Evolutionary conservation across 2,329 filamentous ascomycete species (phyloP).

Genomic region (Fusarium praegraminearum): DNA sequence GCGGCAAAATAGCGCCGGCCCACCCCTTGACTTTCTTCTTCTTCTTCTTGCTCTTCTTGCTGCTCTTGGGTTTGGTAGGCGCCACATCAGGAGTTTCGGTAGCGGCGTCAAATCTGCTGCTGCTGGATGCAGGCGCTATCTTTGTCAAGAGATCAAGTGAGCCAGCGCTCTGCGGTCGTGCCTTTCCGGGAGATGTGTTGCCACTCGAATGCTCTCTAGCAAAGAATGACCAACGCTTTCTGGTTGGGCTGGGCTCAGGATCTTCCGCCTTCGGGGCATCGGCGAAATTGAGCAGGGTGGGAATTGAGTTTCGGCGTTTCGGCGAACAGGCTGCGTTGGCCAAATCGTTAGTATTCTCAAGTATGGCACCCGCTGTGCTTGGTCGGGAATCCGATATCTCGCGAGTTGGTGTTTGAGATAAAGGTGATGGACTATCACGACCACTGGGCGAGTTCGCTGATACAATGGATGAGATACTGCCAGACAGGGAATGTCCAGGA

Average conservation of each 20-base stretch:
- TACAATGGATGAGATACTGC: conserved; percentile 82
- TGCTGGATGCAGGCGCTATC: conserved; percentile 53
- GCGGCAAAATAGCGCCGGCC: conserved; percentile 75
- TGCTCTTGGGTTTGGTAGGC: conserved; percentile 47
- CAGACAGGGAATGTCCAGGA: conserved; percentile 78
- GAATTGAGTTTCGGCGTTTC: conserved; percentile 70
- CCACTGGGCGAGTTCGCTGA: conserved; percentile 65
- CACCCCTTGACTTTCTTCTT: conserved; percentile 81
- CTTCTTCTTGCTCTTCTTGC: conserved; percentile 53
- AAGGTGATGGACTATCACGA: conserved; percentile 54
- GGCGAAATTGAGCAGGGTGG: conserved; percentile 61
- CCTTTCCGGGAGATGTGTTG: conserved; percentile 60
- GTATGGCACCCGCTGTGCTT: conserved; percentile 77
- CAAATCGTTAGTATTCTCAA: conserved; percentile 62
- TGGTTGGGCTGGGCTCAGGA: conserved; percentile 62
- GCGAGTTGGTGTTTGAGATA: conserved; percentile 57
- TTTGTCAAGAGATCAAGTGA: conserved; percentile 57
- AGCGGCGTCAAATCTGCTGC: conserved; percentile 52
- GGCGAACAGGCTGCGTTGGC: conserved; percentile 51
- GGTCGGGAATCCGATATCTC: conserved; percentile 67
- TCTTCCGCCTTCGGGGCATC: conserved; percentile 52
- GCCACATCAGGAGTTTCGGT: conserved; percentile 39
- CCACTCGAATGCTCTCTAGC: conserved; percentile 67
- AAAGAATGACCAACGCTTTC: conserved; percentile 73
- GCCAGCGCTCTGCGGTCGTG: conserved; percentile 61